Conservation (phyloP, 2,329 filamentous ascomycete species). For the Talaromyces sp. region DNA sequence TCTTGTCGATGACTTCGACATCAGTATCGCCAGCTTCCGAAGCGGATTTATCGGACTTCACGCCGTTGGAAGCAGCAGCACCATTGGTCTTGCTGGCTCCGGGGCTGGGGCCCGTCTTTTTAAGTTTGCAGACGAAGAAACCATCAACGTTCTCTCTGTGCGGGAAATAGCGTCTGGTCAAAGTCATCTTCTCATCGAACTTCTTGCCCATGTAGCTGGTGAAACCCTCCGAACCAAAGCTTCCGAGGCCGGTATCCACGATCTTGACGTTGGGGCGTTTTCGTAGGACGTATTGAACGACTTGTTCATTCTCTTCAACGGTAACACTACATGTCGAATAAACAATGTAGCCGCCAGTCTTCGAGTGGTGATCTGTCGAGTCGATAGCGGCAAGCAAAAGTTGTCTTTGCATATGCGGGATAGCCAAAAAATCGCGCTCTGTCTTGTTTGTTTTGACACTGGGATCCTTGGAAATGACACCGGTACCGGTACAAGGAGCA, state of each 20-base stretch:
- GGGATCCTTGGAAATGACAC: conserved; percentile 95
- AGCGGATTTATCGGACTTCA: conserved; percentile 18
- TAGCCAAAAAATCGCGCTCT: conserved; percentile 86
- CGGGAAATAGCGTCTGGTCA: conserved; percentile 83
- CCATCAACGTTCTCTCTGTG: conserved; percentile 94
- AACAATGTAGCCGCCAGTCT: conserved; percentile 91
- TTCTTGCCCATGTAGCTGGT: conserved; percentile 85
- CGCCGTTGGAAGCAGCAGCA: conserved; percentile 24
- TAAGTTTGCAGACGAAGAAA: conserved; percentile 97
- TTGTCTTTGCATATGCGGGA: conserved; percentile 94
- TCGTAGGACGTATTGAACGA: conserved; percentile 88
- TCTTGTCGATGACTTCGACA: conserved; percentile 63
- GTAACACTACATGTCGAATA: conserved; percentile 97
- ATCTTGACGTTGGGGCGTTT: conserved; percentile 92
- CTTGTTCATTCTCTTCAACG: conserved; percentile 88
- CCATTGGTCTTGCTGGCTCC: conserved; percentile 23
- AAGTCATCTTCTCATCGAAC: conserved; percentile 80
- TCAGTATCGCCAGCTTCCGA: conserved; percentile 28
- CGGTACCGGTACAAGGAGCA: conserved; percentile 92
- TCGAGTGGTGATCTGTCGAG: conserved; percentile 84
- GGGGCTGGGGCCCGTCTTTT: conserved; percentile 81
- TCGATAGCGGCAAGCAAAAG: conserved; percentile 90
- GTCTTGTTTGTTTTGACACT: conserved; percentile 99
- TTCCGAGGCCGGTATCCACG: conserved; percentile 78
- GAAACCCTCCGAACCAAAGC: conserved; percentile 91